Evolutionary conservation across 345 rosid genomes (phyloP), one percentile per base, ranked within the genome.

Genomic region (Bruguiera parviflora): DNA sequence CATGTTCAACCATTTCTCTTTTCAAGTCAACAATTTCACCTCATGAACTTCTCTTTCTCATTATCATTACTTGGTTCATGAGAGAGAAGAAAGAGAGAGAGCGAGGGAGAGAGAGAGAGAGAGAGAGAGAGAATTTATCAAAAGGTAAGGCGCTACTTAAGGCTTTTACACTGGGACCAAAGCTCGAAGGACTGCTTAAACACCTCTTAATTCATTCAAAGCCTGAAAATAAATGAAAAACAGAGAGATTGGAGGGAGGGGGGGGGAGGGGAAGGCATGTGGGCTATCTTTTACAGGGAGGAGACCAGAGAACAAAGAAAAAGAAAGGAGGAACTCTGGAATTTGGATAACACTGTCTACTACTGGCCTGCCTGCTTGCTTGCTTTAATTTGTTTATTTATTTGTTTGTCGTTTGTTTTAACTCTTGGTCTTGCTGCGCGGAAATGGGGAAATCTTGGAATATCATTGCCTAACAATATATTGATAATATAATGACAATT

Each of bases 1-100:
- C 79, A 47, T 57, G 65, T 52, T 66, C 81, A 69, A 74, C 81
- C 81, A 61, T 75, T 64, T 52, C 66, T 69, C 27, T 29, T 29
- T 53, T 22, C 21, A 33, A 32, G 28, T 28, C 18, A 53, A 27
- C 21, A 33, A 18, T 8, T 24, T 35, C 37, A 63, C 20, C 55
- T 56, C 56, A 20, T 22, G 46, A 67, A 18, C 58, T 49, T 55
- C 53, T 58, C 16, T 47, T 55, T 53, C 66, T 53, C 66, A 61
- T 60, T 67, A 76, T 80, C 82, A 73, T 77, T 52, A 53, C 71
- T 31, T 37, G 35, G 56, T 55, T 68, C 66, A 19, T 63, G 66
- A 28, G 18, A 58, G 16, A 68, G 60, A 56, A 33, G 37, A 33
- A 33, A 33, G 37, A 33, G 7, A 8, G 37, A 33, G 37, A 19